Evolutionary conservation across 257 asterid species (phyloP).

Genomic region (Nicotiana tabacum): DNA sequence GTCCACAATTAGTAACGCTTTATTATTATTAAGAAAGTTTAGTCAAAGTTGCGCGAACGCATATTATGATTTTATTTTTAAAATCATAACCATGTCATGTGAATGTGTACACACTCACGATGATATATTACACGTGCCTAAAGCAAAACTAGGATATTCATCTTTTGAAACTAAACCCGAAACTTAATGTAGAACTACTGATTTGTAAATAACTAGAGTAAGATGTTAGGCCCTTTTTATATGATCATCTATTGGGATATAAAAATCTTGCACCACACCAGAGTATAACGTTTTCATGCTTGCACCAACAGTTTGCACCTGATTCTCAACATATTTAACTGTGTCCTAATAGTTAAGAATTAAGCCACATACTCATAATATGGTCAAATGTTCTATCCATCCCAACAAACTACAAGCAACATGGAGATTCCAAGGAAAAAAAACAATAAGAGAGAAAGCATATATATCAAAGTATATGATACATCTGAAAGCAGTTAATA

Average conservation of each 20-base stretch:
- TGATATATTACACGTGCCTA: no score
- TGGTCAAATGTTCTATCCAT: neutral
- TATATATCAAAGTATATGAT: neutral
- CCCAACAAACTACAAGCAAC: neutral
- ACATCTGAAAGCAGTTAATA: neutral
- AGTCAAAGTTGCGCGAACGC: no score
- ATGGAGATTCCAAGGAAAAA: neutral
- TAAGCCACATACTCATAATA: neutral
- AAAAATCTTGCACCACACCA: slow-evolving; percentile 44
- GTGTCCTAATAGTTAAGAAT: slow-evolving; percentile 36
- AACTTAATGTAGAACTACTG: no score
- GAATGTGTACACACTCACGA: no score
- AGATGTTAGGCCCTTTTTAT: neutral
- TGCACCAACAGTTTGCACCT: slow-evolving; percentile 54
- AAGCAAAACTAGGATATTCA: no score
- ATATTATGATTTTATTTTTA: no score
- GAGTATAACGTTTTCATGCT: slow-evolving; percentile 51
- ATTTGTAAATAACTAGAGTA: no score
- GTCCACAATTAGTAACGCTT: no score
- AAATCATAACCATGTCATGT: no score
- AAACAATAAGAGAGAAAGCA: slow-evolving; percentile 15
- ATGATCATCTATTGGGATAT: slow-evolving; percentile 26
- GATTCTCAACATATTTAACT: slow-evolving; percentile 48
- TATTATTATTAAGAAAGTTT: no score
- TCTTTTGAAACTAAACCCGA: no score